These are phyloP conservation scores for Rhinocladiella mackenziei DNA, from an alignment of 2,329 filamentous ascomycete genomes.

Conservation along the genomic window DNA sequence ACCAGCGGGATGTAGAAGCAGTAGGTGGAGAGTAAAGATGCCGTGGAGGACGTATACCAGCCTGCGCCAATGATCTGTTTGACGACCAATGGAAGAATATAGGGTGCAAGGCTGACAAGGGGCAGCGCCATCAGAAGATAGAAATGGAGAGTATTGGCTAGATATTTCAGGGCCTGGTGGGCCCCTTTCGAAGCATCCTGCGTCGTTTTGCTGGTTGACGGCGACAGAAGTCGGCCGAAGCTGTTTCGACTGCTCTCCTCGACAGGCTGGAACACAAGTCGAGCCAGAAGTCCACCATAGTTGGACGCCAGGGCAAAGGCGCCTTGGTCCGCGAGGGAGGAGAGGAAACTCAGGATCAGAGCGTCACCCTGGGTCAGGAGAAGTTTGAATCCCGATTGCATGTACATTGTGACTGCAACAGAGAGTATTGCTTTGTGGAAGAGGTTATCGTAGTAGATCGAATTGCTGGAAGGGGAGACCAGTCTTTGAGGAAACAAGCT, in stretches of 20 bases:
- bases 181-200: constrained; percentile 7
- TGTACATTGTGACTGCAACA: constrained; percentile 75
- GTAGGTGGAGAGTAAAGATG: constrained; percentile 70
- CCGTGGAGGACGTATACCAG: constrained; percentile 73
- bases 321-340: constrained; percentile 76
- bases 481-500: constrained; percentile 57
- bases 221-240: constrained; percentile 71
- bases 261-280: constrained; percentile 88
- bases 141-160: constrained; percentile 57
- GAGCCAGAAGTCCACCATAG: constrained; percentile 82
- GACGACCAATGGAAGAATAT: constrained; percentile 68
- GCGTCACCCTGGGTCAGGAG: constrained; percentile 92
- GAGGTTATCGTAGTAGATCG: constrained; percentile 51
- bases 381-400: constrained; percentile 88
- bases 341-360: constrained; percentile 74
- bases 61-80: constrained; percentile 68
- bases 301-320: constrained; percentile 92
- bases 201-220: too few relatives aligned
- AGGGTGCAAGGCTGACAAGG: constrained; percentile 67
- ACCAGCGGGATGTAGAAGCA: constrained; percentile 92
- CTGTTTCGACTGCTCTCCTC: constrained; percentile 90
- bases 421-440: constrained; percentile 69
- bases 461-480: constrained; percentile 25
- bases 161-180: constrained; percentile 32
- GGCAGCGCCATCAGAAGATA: constrained; percentile 72